Conservation (phyloP, 2,329 filamentous ascomycete genomes). For the Neofusicoccum cordaticola region DNA sequence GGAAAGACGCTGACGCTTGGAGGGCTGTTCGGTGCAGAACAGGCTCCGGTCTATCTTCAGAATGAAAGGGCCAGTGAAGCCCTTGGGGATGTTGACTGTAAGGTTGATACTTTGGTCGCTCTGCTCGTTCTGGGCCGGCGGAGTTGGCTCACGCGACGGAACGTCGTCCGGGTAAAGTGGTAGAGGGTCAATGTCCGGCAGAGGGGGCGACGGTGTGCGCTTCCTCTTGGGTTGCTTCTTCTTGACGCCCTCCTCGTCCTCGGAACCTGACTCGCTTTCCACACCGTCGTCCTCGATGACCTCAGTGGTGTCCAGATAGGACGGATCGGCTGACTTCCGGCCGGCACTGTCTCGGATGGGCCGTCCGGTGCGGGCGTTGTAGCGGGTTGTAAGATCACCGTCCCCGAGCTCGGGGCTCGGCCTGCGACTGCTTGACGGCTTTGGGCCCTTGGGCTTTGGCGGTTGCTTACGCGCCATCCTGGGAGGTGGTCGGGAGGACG, state of each 20-base stretch:
- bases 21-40: constrained; percentile 8
- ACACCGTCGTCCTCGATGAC: constrained; percentile 35
- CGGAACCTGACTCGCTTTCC: constrained; percentile 31
- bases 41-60: constrained; percentile 39
- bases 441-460: background rate
- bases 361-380: constrained; percentile 41
- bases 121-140: constrained; percentile 22
- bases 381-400: constrained; percentile 20
- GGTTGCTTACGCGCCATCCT: background rate
- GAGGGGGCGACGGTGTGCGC: constrained; percentile 34
- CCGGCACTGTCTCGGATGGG: constrained; percentile 44
- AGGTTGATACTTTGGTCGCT: constrained; percentile 32
- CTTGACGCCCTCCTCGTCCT: constrained; percentile 30
- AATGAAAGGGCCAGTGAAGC: constrained; percentile 45
- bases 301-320: constrained; percentile 40
- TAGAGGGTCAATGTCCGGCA: constrained; percentile 34
- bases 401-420: constrained; percentile 26
- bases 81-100: constrained; percentile 46
- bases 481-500: background rate
- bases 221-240: constrained; percentile 24
- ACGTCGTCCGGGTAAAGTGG: constrained; percentile 27
- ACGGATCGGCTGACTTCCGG: constrained; percentile 31
- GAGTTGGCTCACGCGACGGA: constrained; percentile 27
- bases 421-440: background rate
- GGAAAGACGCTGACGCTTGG: constrained; percentile 3